Base-by-base conservation (phyloP, 305 asterid species). In the Lippia alba region DNA sequence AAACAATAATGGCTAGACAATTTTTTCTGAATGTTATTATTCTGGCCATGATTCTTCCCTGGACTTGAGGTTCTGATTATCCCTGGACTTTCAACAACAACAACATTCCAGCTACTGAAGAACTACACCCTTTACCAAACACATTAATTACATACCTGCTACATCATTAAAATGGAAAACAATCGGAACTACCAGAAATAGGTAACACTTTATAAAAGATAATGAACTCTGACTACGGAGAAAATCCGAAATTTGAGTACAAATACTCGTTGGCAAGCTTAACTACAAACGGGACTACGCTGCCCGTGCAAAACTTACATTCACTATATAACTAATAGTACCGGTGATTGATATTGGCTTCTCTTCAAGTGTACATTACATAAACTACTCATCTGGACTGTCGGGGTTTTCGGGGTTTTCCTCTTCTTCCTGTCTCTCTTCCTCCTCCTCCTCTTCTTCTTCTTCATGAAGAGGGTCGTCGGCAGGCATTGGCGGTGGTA, bases 401-500 rank as follows among this genome's bases (percentile, higher is more conserved):
- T 79, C 85, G 0, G 91, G 92, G 16, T 82, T 70, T 63, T 87
- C 96, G 3, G 89, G 90, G 20, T 92, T 79, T 65, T 88, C 87
- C 70, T 91, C 97, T 61, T 86, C 90, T 57, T 89, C 90, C 71
- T 85, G 88, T 74, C 87, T 69, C 56, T 86, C 80, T 39, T 86
- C 83, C 76, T 91, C 92, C 4, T 88, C 93, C 45, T 91, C 97
- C 59, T 92, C 96, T 17, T 92, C 96, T 3, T 89, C 96, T 76
- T 88, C 94, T 76, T 81, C 89, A 0, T 90, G 92, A 74, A 94
- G 96, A 76, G 41, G 41, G 9, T 36, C 41, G 9, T 90, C 96
- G 19, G 79, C 81, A 0, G 98, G 98, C 87, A 85, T 76, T 0
- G 98, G 96, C 14, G 96, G 96, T 39, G 96, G 96, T 72, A 90